Evolutionary conservation across 2,329 filamentous ascomycete species (phyloP).

Genomic region (Metarhizium album): DNA sequence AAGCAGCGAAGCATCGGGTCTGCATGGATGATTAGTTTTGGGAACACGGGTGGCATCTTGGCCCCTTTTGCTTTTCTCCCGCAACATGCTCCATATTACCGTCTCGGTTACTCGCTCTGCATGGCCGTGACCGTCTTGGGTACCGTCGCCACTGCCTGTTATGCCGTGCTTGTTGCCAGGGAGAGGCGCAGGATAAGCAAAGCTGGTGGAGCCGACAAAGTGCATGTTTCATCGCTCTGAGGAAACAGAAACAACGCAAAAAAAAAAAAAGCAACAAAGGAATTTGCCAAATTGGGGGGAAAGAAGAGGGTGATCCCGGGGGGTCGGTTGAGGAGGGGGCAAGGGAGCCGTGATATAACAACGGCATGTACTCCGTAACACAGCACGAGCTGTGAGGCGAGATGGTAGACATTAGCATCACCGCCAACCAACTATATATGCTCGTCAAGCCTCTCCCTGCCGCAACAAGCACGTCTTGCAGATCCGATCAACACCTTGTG

Average conservation of each 20-base stretch:
- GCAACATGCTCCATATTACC: background rate
- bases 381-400: too few relatives aligned
- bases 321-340: too few relatives aligned
- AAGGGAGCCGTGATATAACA: background rate
- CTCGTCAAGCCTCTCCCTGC: too few relatives aligned
- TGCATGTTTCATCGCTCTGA: background rate
- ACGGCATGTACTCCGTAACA: background rate
- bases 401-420: too few relatives aligned
- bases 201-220: background rate
- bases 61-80: slow-evolving; percentile 6
- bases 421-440: too few relatives aligned
- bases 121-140: slow-evolving; percentile 3
- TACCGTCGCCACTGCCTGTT: background rate
- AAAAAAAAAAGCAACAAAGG: too few relatives aligned
- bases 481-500: too few relatives aligned
- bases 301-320: too few relatives aligned
- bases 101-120: slow-evolving; percentile 4
- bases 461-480: too few relatives aligned
- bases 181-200: background rate
- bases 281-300: too few relatives aligned
- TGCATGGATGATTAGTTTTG: slow-evolving; percentile 7
- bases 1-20: slow-evolving; percentile 7
- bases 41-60: slow-evolving; percentile 6
- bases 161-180: background rate
- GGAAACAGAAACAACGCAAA: too few relatives aligned